A percentile compares a stretch with the other conserved stretches of the same genome.
phyloP scores from a whole-genome alignment of 1,139 yeast species.

The Entelexis sorbosivorans region DNA sequence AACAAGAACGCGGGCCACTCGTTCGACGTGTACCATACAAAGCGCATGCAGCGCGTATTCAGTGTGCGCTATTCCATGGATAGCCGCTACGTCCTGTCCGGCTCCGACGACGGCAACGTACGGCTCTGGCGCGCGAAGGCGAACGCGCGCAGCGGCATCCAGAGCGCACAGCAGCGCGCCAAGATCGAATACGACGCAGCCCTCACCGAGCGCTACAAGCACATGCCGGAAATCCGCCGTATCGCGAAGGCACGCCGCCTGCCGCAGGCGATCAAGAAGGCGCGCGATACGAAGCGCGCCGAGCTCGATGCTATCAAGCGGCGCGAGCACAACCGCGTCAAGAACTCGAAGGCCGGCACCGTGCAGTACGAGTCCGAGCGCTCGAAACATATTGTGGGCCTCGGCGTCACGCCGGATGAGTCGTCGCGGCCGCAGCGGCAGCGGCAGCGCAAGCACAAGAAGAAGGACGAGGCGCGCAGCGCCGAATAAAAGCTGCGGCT shows the following conservation, averaged over 20 bases:
- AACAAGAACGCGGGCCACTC: constrained; percentile 76
- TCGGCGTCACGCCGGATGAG: constrained; percentile 43
- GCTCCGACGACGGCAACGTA: constrained; percentile 93
- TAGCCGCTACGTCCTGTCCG: constrained; percentile 72
- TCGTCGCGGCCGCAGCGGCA: not conserved
- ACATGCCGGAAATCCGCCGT: constrained; percentile 92
- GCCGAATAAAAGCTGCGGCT: not conserved
- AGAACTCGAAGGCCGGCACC: constrained; percentile 55
- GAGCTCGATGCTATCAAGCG: constrained; percentile 65
- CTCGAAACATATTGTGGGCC: constrained; percentile 73
- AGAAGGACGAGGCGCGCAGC: not conserved
- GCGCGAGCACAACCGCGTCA: constrained; percentile 71
- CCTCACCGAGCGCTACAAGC: constrained; percentile 80
- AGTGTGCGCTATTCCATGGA: constrained; percentile 79
- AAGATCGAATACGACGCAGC: constrained; percentile 86
- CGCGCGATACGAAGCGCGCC: constrained; percentile 68
- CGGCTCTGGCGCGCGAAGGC: constrained; percentile 88
- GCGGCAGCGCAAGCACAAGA: not conserved
- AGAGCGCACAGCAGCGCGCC: constrained; percentile 67
- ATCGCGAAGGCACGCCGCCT: constrained; percentile 85
- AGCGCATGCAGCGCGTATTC: constrained; percentile 93
- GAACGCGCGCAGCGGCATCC: constrained; percentile 69
- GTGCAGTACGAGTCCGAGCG: constrained; percentile 53
- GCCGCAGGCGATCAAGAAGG: constrained; percentile 77
- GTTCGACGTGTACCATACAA: constrained; percentile 89